These are phyloP conservation scores for Ogataea minuta DNA, from an alignment of 805 yeast genomes.

Conservation along the genomic window DNA sequence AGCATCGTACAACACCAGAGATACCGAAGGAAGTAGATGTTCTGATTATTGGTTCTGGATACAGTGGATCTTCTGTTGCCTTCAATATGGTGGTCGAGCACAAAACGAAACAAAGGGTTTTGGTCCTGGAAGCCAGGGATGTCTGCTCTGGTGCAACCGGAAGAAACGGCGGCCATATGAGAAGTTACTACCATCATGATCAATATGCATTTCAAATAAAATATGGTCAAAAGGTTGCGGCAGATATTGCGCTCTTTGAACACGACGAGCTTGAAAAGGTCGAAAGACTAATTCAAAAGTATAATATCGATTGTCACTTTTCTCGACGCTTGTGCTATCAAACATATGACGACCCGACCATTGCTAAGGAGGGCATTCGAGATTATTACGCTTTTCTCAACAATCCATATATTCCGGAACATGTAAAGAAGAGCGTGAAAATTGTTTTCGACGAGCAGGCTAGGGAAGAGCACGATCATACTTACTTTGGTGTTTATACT, in stretches of 20 bases:
- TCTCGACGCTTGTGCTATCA: conserved; percentile 36
- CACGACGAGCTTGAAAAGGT: conserved; percentile 34
- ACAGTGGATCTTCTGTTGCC: conserved; percentile 43
- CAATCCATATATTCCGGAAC: conserved; percentile 31
- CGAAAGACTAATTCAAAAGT: conserved; percentile 33
- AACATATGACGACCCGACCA: conserved; percentile 27
- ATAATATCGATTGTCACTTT: conserved; percentile 39
- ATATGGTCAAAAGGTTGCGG: conserved; percentile 31
- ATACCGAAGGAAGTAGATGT: conserved; percentile 40
- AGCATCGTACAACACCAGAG: conserved; percentile 24
- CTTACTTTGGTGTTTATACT: conserved; percentile 33
- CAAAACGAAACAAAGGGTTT: conserved; percentile 14
- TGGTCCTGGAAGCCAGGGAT: conserved; percentile 29
- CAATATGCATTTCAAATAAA: conserved; percentile 16
- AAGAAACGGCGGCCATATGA: conserved; percentile 48
- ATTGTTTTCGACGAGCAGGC: conserved; percentile 34
- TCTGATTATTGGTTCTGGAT: conserved; percentile 45
- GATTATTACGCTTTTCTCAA: conserved; percentile 25
- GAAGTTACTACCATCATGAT: conserved; percentile 31
- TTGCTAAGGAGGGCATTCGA: conserved; percentile 13
- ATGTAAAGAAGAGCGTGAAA: conserved; percentile 30
- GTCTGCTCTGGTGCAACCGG: conserved; percentile 43
- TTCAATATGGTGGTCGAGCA: conserved; percentile 36
- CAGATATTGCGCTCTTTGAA: conserved; percentile 38
- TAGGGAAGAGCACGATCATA: conserved; percentile 27